Evolutionary conservation across 805 yeast species (phyloP), one percentile per base, ranked within the genome.

Genomic region (Cyberlindnera mississippiensis): DNA sequence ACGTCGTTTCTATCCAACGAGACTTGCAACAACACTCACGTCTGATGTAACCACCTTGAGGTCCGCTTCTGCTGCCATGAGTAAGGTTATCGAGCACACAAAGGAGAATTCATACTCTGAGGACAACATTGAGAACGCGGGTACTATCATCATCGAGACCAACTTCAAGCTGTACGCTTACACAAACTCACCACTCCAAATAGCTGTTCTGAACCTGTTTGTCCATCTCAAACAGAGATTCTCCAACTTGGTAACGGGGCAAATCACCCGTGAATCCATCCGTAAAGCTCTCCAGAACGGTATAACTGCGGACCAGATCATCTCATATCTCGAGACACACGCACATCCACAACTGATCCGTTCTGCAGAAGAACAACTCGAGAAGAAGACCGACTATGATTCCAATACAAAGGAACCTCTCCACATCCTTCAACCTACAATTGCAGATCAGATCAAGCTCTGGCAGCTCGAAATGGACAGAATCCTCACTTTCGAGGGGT

Each of bases 381-480:
- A 77, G 45, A 84, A 82, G 53, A 82, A 82, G 58, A 59, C 79
- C 38, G 93, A 84, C 46, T 73, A 80, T 45, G 70, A 66, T 33
- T 59, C 67, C 6, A 67, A 66, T 12, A 64, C 72, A 7, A 73
- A 73, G 48, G 75, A 79, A 50, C 59, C 74, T 48, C 54, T 80
- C 44, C 81, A 82, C 56, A 68, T 93, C 11, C 61, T 85, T 6
- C 98, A 98, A 4, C 96, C 98, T 0, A 93, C 96, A 0, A 96
- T 93, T n/a, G 85, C 87, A 1, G 99, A 93, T 63, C 99, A 93
- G 61, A 86, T 93, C 53, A 82, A 81, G 59, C 71, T 93, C 40
- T 93, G 99, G 99, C 98, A 93, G 67, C 69, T 93, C 46, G 99
- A 93, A 60, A 65, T 90, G 66, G 98, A 93, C 61, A 76, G 99